phyloP scores from a whole-genome alignment of 2,329 filamentous ascomycete species.

The Metarhizium humberi region DNA sequence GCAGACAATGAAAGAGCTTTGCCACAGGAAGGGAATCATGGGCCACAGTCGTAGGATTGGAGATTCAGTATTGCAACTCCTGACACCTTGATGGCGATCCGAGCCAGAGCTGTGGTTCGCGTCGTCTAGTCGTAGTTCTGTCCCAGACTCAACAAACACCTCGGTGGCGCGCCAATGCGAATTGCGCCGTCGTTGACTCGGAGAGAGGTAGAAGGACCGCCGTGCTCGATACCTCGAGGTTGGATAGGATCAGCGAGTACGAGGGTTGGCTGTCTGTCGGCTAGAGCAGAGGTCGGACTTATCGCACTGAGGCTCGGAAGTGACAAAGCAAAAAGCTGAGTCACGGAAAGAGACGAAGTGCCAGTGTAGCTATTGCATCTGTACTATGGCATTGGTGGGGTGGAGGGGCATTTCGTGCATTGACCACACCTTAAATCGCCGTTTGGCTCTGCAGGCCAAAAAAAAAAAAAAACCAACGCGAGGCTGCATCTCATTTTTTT shows the following conservation, averaged over 20 bases:
- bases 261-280: neutral
- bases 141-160: neutral
- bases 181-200: neutral
- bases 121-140: neutral
- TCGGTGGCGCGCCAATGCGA: neutral
- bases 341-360: neutral
- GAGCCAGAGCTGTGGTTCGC: neutral
- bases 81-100: neutral
- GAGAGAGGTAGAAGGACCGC: neutral
- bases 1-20: neutral
- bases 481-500: slow-evolving; percentile 20
- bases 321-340: neutral
- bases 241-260: neutral
- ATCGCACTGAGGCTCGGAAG: neutral
- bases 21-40: neutral
- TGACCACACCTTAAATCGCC: slow-evolving; percentile 24
- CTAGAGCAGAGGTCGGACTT: neutral
- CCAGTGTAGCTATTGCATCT: neutral
- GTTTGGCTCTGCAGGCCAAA: slow-evolving; percentile 3
- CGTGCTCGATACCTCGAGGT: neutral
- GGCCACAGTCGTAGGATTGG: neutral
- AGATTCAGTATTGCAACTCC: neutral
- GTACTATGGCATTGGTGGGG: slow-evolving; percentile 11
- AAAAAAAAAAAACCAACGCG: slow-evolving; percentile 21
- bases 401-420: slow-evolving; percentile 23